Evolutionary conservation across 768 basidiomycete genomes (phyloP).

Genomic region (Boletus tylopilopsis): DNA sequence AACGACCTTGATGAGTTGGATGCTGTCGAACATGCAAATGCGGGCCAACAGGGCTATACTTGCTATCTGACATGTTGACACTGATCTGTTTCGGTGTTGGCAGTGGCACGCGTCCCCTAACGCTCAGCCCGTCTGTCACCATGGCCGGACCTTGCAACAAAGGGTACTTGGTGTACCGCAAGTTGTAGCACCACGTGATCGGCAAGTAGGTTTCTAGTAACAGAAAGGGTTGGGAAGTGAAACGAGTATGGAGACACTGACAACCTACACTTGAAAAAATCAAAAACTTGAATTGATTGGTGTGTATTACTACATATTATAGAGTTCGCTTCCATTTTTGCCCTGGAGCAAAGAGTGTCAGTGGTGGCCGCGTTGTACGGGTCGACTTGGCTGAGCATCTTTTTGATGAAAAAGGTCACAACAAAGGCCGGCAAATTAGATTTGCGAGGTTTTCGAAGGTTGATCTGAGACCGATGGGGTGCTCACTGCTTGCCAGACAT

Average conservation of each 20-base stretch:
- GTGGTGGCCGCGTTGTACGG: slow-evolving; percentile 6
- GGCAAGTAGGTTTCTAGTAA: slow-evolving; percentile 25
- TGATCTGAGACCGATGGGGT: slow-evolving; percentile 15
- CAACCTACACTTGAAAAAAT: slow-evolving; percentile 13
- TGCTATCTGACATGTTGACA: slow-evolving; percentile 7
- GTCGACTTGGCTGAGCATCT: slow-evolving; percentile 1
- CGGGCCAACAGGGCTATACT: slow-evolving; percentile 10
- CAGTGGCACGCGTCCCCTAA: slow-evolving; percentile 5
- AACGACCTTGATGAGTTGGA: slow-evolving; percentile 7
- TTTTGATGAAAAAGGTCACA: slow-evolving; percentile 16
- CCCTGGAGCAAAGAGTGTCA: slow-evolving; percentile 18
- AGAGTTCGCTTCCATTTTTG: slow-evolving; percentile 24
- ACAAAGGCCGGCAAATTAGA: slow-evolving; percentile 18
- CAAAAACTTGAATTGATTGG: slow-evolving; percentile 11
- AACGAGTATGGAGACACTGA: slow-evolving; percentile 26
- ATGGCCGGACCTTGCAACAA: slow-evolving; percentile 8
- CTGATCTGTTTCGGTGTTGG: slow-evolving; percentile 4
- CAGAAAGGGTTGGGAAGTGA: slow-evolving; percentile 20
- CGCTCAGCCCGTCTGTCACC: slow-evolving; percentile 9
- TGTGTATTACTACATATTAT: slow-evolving; percentile 1
- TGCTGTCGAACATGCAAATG: slow-evolving; percentile 6
- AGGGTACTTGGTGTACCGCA: background rate
- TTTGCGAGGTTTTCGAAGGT: slow-evolving; percentile 14
- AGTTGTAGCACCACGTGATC: slow-evolving; percentile 19
- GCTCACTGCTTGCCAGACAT: background rate